Evolutionary conservation across 495 filamentous ascomycete species (phyloP).

Genomic region (Aspergillus cavernicola): DNA sequence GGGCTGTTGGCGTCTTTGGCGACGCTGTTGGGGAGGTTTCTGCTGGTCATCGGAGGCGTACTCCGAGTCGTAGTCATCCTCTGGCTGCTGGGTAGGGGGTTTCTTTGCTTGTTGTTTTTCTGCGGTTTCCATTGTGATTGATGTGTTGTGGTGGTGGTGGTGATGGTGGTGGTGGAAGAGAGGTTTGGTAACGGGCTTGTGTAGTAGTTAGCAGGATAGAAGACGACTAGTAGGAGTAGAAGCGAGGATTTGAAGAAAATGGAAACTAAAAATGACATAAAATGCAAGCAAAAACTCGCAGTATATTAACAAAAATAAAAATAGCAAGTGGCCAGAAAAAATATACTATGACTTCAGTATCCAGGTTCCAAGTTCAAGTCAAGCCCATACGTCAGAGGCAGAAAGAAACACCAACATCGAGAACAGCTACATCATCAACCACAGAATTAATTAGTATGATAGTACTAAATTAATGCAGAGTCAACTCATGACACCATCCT

Average conservation of each 20-base stretch:
- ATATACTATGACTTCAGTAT: no score
- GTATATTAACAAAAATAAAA: constrained; percentile 7
- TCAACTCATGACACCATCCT: not conserved
- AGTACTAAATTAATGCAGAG: not conserved
- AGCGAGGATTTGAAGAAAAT: not conserved
- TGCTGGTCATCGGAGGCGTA: constrained; percentile 28
- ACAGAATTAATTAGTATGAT: not conserved
- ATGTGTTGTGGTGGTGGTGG: constrained; percentile 1
- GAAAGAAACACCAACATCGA: not conserved
- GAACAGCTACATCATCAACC: not conserved
- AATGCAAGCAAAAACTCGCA: not conserved
- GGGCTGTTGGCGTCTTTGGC: constrained; percentile 38
- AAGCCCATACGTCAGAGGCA: not conserved
- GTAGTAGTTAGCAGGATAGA: not conserved
- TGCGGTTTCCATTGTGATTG: constrained; percentile 35
- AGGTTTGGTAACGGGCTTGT: not conserved
- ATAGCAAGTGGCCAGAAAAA: not conserved
- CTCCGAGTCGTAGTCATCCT: constrained; percentile 37
- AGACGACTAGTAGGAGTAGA: not conserved
- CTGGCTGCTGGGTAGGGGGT: constrained; percentile 36
- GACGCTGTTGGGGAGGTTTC: constrained; percentile 28
- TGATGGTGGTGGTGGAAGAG: not conserved
- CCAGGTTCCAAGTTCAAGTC: no score
- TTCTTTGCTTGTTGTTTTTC: constrained; percentile 37
- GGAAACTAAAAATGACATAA: not conserved